phyloP scores from a whole-genome alignment of 805 yeast genomes.

The Teunomyces pallodes region DNA sequence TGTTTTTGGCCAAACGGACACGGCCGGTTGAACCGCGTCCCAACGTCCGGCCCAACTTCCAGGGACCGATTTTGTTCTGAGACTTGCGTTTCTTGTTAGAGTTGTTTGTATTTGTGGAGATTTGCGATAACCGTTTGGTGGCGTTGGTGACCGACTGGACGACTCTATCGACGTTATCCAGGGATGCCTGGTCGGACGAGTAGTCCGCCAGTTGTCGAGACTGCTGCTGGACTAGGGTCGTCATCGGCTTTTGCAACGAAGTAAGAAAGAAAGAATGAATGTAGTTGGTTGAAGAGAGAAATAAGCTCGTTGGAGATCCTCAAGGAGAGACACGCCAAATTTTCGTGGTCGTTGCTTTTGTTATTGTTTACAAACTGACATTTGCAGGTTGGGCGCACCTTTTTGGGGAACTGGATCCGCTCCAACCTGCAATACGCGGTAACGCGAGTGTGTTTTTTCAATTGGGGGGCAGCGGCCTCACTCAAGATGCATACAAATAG shows the following conservation, averaged over 20 bases:
- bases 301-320: background rate
- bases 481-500: too few species aligned
- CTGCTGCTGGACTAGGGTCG: conserved; percentile 23
- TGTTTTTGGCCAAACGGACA: conserved; percentile 87
- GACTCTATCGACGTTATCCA: conserved; percentile 33
- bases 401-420: background rate
- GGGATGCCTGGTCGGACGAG: conserved; percentile 13
- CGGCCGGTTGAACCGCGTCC: conserved; percentile 98
- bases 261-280: conserved; percentile 3
- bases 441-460: background rate
- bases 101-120: conserved; percentile 42
- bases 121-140: conserved; percentile 49
- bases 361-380: background rate
- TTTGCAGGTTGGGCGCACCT: conserved; percentile 1
- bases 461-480: background rate
- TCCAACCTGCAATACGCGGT: conserved; percentile 3
- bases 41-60: conserved; percentile 92
- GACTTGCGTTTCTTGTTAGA: conserved; percentile 41
- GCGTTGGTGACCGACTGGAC: conserved; percentile 47
- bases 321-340: conserved; percentile 2
- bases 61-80: conserved; percentile 80
- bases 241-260: conserved; percentile 11
- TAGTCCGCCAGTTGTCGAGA: conserved; percentile 19
- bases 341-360: conserved; percentile 3
- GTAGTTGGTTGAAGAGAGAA: conserved; percentile 3